Evolutionary conservation across 2,329 filamentous ascomycete species (phyloP).

Genomic region (Apiospora malaysiana): DNA sequence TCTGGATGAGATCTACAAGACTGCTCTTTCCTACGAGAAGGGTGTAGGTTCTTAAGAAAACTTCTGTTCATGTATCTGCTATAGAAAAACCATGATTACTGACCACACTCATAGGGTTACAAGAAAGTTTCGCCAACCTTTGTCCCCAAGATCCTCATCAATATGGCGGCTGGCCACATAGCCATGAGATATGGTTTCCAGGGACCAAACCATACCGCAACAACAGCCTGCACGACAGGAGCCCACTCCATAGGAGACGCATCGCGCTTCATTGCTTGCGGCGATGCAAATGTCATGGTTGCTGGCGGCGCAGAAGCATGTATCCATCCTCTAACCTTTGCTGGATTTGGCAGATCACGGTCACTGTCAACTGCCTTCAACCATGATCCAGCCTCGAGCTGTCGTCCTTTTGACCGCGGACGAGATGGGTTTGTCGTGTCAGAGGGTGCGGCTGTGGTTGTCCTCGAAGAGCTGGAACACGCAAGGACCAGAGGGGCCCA

Average conservation of each 20-base stretch:
- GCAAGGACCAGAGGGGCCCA: conserved; percentile 77
- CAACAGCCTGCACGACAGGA: conserved; percentile 95
- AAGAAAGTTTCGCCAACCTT: conserved; percentile 93
- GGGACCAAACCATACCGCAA: conserved; percentile 90
- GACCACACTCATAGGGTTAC: conserved; percentile 69
- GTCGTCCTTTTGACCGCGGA: conserved; percentile 83
- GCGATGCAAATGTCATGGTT: conserved; percentile 93
- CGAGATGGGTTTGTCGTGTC: conserved; percentile 90
- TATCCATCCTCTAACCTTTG: conserved; percentile 91
- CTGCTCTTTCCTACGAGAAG: conserved; percentile 76
- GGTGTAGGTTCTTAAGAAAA: conserved; percentile 58
- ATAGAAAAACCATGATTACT: conserved; percentile 23
- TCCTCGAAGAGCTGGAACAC: conserved; percentile 91
- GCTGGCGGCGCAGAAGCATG: conserved; percentile 96
- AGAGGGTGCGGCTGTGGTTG: conserved; percentile 85
- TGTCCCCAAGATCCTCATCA: conserved; percentile 91
- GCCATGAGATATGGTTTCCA: conserved; percentile 90
- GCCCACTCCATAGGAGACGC: conserved; percentile 95
- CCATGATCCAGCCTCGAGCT: conserved; percentile 70
- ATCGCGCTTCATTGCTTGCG: conserved; percentile 86
- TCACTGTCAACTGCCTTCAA: conserved; percentile 87
- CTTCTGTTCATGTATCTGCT: neutral
- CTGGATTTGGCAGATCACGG: conserved; percentile 86
- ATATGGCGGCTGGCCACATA: conserved; percentile 91
- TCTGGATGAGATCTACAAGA: conserved; percentile 87